Evolutionary conservation across 805 yeast genomes (phyloP).

Genomic region (Saccharomyces mikatae): DNA sequence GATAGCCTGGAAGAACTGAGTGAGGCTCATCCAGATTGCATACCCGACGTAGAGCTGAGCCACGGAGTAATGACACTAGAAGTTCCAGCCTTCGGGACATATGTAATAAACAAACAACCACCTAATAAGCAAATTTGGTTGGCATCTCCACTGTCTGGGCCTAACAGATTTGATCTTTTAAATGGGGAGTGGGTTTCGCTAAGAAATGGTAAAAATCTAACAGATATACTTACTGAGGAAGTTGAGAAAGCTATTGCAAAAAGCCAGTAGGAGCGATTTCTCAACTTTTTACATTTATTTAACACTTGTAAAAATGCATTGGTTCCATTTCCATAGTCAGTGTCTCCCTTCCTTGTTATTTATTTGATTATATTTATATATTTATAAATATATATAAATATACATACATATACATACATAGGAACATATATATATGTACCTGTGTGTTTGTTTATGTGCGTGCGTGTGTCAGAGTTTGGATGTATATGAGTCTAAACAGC

Average conservation of each 20-base stretch:
- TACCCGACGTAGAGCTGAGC: conserved; percentile 52
- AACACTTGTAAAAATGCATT: neutral
- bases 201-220: conserved; percentile 49
- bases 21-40: conserved; percentile 58
- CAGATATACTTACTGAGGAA: conserved; percentile 46
- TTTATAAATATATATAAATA: neutral
- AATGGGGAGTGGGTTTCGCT: conserved; percentile 71
- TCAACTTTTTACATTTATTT: neutral
- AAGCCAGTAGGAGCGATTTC: neutral
- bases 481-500: neutral
- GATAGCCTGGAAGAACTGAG: conserved; percentile 61
- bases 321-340: neutral
- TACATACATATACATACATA: neutral
- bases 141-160: conserved; percentile 88
- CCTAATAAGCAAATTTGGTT: conserved; percentile 97
- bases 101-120: conserved; percentile 93
- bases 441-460: neutral
- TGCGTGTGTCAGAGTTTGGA: no score
- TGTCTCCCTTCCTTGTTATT: neutral
- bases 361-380: neutral
- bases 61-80: conserved; percentile 81
- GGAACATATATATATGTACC: neutral
- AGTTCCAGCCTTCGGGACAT: conserved; percentile 67
- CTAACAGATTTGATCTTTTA: conserved; percentile 72
- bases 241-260: conserved; percentile 30